phyloP scores from a whole-genome alignment of 768 basidiomycete genomes.

The Lentinula boryana region DNA sequence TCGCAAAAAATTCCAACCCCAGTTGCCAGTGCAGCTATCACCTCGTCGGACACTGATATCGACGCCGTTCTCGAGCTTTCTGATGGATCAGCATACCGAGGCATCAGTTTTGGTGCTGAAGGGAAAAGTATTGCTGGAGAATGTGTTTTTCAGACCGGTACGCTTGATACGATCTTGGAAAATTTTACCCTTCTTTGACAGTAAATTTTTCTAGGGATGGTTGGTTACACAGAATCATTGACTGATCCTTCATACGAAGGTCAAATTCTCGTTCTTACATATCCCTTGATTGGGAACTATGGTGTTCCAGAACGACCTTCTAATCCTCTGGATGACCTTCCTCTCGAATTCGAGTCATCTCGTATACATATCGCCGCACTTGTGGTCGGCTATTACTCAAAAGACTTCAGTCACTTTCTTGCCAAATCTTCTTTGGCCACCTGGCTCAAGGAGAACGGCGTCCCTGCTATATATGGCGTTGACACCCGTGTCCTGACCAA shows the following conservation, averaged over 20 bases:
- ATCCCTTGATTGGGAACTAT: conserved; percentile 96
- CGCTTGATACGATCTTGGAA: conserved; percentile 18
- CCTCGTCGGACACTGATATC: conserved; percentile 23
- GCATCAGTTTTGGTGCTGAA: conserved; percentile 91
- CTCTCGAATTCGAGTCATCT: conserved; percentile 86
- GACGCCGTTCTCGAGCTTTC: conserved; percentile 83
- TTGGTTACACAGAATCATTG: conserved; percentile 96
- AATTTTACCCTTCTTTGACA: conserved; percentile 2
- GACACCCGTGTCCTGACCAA: conserved; percentile 97
- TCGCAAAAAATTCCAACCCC: conserved; percentile 15
- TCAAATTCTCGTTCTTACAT: conserved; percentile 95
- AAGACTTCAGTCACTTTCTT: conserved; percentile 92
- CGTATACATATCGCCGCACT: conserved; percentile 91
- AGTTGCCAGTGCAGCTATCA: conserved; percentile 22
- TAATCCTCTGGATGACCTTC: conserved; percentile 46
- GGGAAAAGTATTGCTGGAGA: conserved; percentile 91
- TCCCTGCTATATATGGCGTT: conserved; percentile 93
- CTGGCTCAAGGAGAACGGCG: conserved; percentile 93
- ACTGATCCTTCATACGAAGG: conserved; percentile 99
- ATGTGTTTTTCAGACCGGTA: conserved; percentile 99
- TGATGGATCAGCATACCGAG: conserved; percentile 84
- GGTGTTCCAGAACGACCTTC: conserved; percentile 77
- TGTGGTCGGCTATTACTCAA: conserved; percentile 89
- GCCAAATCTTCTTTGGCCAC: conserved; percentile 79
- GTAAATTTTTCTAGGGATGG: conserved; percentile 69